These are phyloP conservation scores for Dipodascopsis uninucleata DNA, from an alignment of 805 yeast species.

Conservation along the genomic window DNA sequence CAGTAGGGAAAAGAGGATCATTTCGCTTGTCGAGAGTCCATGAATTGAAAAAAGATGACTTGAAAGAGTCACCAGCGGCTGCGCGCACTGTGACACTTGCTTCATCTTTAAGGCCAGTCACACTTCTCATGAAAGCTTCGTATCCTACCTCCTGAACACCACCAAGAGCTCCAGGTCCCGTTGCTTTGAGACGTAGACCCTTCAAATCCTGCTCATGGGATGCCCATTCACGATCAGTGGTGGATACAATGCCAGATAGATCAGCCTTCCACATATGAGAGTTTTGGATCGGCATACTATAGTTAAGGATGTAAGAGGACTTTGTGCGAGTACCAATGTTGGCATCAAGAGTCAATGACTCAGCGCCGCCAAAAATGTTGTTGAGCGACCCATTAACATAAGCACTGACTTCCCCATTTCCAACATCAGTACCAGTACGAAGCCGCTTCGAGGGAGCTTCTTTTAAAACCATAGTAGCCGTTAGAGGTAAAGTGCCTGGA, in stretches of 20 bases:
- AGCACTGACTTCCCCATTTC: conserved; percentile 96
- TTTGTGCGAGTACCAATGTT: conserved; percentile 60
- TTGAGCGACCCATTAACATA: conserved; percentile 68
- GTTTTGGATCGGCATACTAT: conserved; percentile 48
- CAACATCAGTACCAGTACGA: conserved; percentile 91
- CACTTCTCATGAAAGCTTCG: conserved; percentile 55
- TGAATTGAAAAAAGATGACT: conserved; percentile 49
- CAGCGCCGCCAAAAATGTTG: conserved; percentile 69
- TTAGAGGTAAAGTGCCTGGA: conserved; percentile 19
- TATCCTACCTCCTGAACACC: conserved; percentile 51
- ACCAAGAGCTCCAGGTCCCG: conserved; percentile 50
- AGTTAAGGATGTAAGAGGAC: conserved; percentile 52
- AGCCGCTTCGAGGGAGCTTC: conserved; percentile 66
- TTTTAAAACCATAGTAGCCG: conserved; percentile 28
- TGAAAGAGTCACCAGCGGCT: conserved; percentile 60
- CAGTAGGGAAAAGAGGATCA: conserved; percentile 43
- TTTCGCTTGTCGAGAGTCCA: conserved; percentile 46
- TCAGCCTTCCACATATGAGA: conserved; percentile 53
- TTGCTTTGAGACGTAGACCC: conserved; percentile 44
- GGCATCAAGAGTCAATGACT: conserved; percentile 49
- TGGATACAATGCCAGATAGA: conserved; percentile 48
- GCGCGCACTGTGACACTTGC: conserved; percentile 57
- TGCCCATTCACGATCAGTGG: conserved; percentile 51
- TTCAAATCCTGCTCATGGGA: conserved; percentile 51
- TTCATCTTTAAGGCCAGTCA: conserved; percentile 44